Evolutionary conservation across 2,329 filamentous ascomycete species (phyloP).

Genomic region (Colletotrichum lini): DNA sequence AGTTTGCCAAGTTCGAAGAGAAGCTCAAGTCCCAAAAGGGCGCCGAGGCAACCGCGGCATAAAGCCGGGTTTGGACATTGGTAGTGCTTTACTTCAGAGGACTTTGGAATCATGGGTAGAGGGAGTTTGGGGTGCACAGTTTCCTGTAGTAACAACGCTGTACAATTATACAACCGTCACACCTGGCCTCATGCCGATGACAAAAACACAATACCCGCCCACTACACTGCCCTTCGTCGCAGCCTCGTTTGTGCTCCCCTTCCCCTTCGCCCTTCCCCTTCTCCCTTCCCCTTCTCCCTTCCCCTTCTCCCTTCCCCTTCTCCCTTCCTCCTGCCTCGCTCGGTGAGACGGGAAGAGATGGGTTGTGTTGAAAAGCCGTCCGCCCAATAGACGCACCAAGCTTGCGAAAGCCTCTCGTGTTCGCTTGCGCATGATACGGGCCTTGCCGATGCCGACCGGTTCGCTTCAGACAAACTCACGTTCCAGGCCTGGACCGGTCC

Average conservation of each 20-base stretch:
- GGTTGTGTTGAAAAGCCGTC: not conserved
- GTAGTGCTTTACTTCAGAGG: not conserved
- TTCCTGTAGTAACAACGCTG: conserved; percentile 24
- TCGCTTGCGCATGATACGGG: conserved; percentile 3
- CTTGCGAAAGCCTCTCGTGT: conserved; percentile 4
- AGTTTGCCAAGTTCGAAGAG: conserved; percentile 97
- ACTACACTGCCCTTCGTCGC: conserved; percentile 11
- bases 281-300: too few relatives aligned
- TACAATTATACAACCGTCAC: conserved; percentile 20
- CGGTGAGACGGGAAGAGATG: too few relatives aligned
- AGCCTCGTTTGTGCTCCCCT: conserved; percentile 10
- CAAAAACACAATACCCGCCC: conserved; percentile 35
- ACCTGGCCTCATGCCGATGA: conserved; percentile 18
- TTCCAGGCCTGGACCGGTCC: conserved; percentile 27
- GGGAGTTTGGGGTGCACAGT: not conserved
- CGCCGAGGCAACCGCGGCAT: conserved; percentile 32
- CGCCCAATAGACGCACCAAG: not conserved
- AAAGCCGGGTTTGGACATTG: too few relatives aligned
- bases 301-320: too few relatives aligned
- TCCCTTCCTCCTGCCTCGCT: conserved; percentile 4
- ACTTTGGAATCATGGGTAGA: not conserved
- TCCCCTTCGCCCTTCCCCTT: too few relatives aligned
- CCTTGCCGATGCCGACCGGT: conserved; percentile 5
- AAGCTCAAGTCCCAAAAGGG: conserved; percentile 74
- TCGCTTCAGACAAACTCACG: conserved; percentile 5